Base-by-base conservation (phyloP, 805 yeast species). In the Hanseniaspora vineae region DNA sequence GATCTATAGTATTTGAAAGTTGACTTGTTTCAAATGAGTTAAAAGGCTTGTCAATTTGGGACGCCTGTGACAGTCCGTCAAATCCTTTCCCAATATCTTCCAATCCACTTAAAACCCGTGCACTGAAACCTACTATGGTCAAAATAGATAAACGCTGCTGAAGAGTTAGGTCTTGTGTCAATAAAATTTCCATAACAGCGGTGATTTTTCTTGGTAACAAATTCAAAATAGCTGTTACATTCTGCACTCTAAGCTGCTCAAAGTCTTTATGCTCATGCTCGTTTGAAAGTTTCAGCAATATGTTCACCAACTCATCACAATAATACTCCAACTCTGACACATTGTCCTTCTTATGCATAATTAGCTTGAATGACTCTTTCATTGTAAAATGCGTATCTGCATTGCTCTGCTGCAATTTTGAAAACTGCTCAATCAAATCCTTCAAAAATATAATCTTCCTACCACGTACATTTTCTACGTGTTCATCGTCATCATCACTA, bases 81-180 rank as follows among this genome's bases (percentile, higher is more conserved):
- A n/a, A n/a, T n/a, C n/a, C n/a, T n/a, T n/a, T n/a, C 4, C 29
- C 29, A 23, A 23, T 8, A 5, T 23, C 29, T 23, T 23, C 6
- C 29, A 23, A 8, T 23, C 88, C 90, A 42, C 82, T 67, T 10
- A 88, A 67, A 52, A 84, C 87, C 50, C 95, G 64, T 0, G 88
- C 86, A 2, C 84, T 76, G 20, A 88, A 64, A 0, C 89, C 81
- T 12, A 86, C 58, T 0, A 84, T 66, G 4, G 89, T 76, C 17
- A 92, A 61, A 9, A 89, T 68, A 31, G 76, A 65, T 65, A 89
- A 69, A 44, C 97, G 64, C 50, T 81, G 89, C 51, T 84, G 92
- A 17, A 92, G 60, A 0, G 95, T 86, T 51, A 82, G 77, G 57
- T 90, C 98, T 0, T 89, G 62, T 6, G 67, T 40, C 6, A 40